Evolutionary conservation across 2,329 filamentous ascomycete genomes (phyloP), one percentile per base, ranked within the genome.

Genomic region (Penicillium sp.): DNA sequence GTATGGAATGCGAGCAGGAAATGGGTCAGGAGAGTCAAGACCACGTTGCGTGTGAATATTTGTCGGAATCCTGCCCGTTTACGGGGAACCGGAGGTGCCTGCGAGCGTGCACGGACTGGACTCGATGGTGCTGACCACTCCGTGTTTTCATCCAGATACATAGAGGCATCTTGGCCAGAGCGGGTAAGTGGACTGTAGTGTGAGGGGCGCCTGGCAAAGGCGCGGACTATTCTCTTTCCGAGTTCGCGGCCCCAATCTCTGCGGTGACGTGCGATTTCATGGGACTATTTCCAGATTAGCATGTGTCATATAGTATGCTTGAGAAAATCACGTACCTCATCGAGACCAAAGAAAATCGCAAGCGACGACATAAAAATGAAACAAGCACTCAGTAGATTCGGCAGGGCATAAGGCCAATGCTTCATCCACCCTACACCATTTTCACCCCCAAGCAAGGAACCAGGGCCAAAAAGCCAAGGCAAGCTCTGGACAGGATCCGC

Each of bases 1-100:
- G 91, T 81, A 74, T 91, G 88, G 67, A 91, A 86, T 61, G 89
- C 87, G 64, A 90, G 86, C 49, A 91, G 83, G 31, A 87, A 87
- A 61, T 88, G 86, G 26, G 82, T 83, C 48, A 89, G 68, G 3
- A 91, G 71, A 0, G 81, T 84, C 61, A 81, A 75, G n/a, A 84
- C 66, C 26, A 85, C 79, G 57, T 85, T 85, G 9, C 74, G 69
- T 0, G 79, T 83, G 76, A 81, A 83, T 37, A 84, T 82, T 45
- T 81, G 74, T 27, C 75, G 71, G 68, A 84, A 81, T 2, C 77
- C 67, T 3, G 79, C 70, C 21, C 75, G 73, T 52, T 76, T 76
- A 19, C 70, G 80, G 65, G 77, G 55, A 74, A 73, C 50, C 62
- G 56, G 58, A 42, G 76, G 55, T 75, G 73, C 45, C 64, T 56